phyloP scores from a whole-genome alignment of 2,329 filamentous ascomycete species.

The Aspergillus ustus region DNA sequence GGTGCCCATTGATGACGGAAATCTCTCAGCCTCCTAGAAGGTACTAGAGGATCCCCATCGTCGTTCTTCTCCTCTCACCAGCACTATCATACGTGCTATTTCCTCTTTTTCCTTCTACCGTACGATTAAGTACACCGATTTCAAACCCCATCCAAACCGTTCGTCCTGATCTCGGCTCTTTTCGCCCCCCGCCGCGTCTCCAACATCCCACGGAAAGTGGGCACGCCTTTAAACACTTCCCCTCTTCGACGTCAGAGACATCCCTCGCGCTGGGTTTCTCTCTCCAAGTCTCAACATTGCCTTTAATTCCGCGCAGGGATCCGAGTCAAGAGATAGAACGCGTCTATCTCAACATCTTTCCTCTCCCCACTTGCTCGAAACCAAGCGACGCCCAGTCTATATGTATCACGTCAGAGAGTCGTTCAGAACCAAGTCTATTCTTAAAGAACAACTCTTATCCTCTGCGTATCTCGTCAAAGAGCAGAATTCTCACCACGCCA shows the following conservation, averaged over 20 bases:
- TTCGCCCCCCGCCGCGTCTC: conserved; percentile 22
- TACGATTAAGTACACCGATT: background rate
- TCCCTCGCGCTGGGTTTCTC: background rate
- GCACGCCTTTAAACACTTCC: conserved; percentile 15
- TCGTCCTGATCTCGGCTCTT: conserved; percentile 17
- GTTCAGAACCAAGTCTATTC: conserved; percentile 16
- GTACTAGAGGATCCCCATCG: conserved; percentile 11
- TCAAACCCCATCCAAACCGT: conserved; percentile 4
- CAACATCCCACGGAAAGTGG: conserved; percentile 26
- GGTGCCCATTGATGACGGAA: conserved; percentile 29
- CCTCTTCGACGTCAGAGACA: background rate
- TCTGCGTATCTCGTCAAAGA: background rate
- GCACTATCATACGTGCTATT: conserved; percentile 23
- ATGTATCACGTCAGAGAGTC: conserved; percentile 27
- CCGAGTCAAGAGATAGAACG: conserved; percentile 11
- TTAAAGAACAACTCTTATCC: conserved; percentile 14
- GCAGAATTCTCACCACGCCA: conserved; percentile 1
- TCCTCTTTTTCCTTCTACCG: conserved; percentile 8
- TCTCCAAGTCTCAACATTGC: background rate
- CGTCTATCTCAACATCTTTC: conserved; percentile 15
- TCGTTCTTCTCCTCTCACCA: conserved; percentile 16
- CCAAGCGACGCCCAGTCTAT: conserved; percentile 21
- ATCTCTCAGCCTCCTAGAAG: conserved; percentile 24
- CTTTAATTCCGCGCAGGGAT: background rate
- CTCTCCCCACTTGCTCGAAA: background rate